Base-by-base conservation (phyloP, 139 green algal genomes). In the Raphidocelis subcapitata region DNA sequence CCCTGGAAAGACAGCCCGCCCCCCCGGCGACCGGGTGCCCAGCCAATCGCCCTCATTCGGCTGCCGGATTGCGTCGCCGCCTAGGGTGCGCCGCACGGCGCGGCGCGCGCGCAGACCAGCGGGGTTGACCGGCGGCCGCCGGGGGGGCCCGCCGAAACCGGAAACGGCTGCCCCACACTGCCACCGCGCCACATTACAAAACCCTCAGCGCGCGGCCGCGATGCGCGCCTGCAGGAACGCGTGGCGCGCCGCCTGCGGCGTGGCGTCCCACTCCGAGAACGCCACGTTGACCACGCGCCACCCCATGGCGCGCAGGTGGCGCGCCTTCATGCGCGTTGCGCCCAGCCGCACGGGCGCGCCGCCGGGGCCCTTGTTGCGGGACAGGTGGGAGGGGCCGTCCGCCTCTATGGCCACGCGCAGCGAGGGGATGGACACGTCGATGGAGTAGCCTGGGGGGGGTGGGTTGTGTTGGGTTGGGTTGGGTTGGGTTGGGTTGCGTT, bases 311-410 rank as follows among this genome's bases (percentile, higher is more conserved):
- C 76, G 46, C 68, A 90, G 69, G 73, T 88, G 85, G 33, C 80
- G 77, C 1, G 75, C 56, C 77, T 90, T 90, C 76, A 90, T 84
- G 33, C 65, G 64, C 0, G 85, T 88, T 31, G 77, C 67, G 1
- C 85, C 85, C 54, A 86, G 72, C 57, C 76, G 44, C 24, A 37
- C 59, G 8, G 26, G 41, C 1, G 37, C 8, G 14, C 28, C 47
- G 18, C 31, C 31, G 36, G n/a, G 10, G 3, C 67, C 69, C 0
- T 44, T 47, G 2, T 51, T 88, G 68, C 85, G 82, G 5, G 73
- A 74, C 32, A 84, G 67, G 73, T 90, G 85, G 12, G 80, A 81
- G 57, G 85, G 85, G 1, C 85, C 85, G 52, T 90, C 85, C n/a
- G 82, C 85, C 65, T 90, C 85, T 1, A 90, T 75, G 0, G 85